Evolutionary conservation across 2,329 filamentous ascomycete genomes (phyloP), one percentile per base, ranked within the genome.

Genomic region (Lasiodiplodia citricola): DNA sequence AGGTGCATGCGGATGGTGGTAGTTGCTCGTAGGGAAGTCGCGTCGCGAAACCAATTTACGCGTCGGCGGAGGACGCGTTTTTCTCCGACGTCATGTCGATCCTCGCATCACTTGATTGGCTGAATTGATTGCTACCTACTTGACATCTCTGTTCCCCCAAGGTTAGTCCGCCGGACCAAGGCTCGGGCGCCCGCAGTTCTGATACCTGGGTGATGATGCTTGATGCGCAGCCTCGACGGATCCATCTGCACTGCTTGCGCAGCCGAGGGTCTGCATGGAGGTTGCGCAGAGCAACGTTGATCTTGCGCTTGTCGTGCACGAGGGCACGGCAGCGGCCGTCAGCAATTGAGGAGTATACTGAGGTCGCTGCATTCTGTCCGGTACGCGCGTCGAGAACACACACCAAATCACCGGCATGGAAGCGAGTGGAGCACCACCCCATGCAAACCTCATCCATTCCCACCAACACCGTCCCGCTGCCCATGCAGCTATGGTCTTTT

Each of bases 141-240:
- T 18, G 28, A 28, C 28, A 16, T 8, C 13, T 31, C 38, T 64
- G 47, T 64, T 64, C 60, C 41, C 31, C 60, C 37, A 64, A 64
- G 60, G 60, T 67, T 67, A 67, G 65, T 67, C 65, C 52, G 65
- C 65, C 25, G 10, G 50, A 56, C 47, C 54, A 21, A n/a, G 11
- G 25, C 44, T 52, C n/a, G 3, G 65, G 44, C 65, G 25, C 65
- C n/a, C 44, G 65, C 65, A 67, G 65, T 57, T 67, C 65, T 67
- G 65, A 52, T 55, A 60, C 65, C 60, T 58, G 28, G 54, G 41
- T 41, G 54, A 58, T 58, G 31, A n/a, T 31, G 14, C 54, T 50
- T n/a, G 23, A 10, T 23, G 38, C 54, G 2, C 54, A 25, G 41
- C 65, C n/a, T 35, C 37, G 13, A 60, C 21, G 47, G 54, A 51